These are phyloP conservation scores for Bathelium albidoporum DNA, from an alignment of 495 filamentous ascomycete species.

Conservation along the genomic window DNA sequence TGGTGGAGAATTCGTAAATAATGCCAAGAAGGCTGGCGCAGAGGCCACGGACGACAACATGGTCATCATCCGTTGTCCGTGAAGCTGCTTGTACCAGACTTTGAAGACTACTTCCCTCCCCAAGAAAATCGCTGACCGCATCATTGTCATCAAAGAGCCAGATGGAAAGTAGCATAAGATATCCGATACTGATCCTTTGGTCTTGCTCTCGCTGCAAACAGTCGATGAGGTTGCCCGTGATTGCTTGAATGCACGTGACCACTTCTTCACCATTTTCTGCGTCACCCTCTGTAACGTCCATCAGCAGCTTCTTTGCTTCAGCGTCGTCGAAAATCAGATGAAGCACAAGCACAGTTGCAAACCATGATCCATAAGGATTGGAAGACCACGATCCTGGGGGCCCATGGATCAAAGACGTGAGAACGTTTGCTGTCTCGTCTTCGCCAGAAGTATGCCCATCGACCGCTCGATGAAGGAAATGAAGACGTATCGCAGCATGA, in stretches of 20 bases:
- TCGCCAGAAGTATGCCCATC: constrained; percentile 70
- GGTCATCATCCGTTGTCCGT: constrained; percentile 42
- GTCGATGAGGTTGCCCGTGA: constrained; percentile 71
- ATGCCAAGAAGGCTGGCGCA: constrained; percentile 77
- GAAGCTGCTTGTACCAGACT: constrained; percentile 34
- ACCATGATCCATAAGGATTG: constrained; percentile 87
- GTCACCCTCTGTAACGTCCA: constrained; percentile 79
- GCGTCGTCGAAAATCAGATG: constrained; percentile 78
- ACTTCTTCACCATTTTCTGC: constrained; percentile 88
- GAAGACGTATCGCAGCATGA: constrained; percentile 65
- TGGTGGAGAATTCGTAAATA: constrained; percentile 94
- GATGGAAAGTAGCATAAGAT: constrained; percentile 83
- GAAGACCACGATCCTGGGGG: constrained; percentile 45
- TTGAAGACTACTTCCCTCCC: constrained; percentile 83
- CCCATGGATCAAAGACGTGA: constrained; percentile 64
- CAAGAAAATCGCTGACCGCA: constrained; percentile 86
- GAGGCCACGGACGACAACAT: constrained; percentile 66
- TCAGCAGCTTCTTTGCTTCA: constrained; percentile 68
- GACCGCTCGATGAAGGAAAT: constrained; percentile 83
- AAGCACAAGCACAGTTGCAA: constrained; percentile 80
- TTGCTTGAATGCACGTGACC: constrained; percentile 81
- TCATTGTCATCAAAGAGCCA: constrained; percentile 91
- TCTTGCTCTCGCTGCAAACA: constrained; percentile 67
- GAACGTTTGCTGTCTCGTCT: constrained; percentile 80
- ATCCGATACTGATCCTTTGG: constrained; percentile 70